Base-by-base conservation (phyloP, 352 stramenopile genomes). In the Pythium grandisporangium region DNA sequence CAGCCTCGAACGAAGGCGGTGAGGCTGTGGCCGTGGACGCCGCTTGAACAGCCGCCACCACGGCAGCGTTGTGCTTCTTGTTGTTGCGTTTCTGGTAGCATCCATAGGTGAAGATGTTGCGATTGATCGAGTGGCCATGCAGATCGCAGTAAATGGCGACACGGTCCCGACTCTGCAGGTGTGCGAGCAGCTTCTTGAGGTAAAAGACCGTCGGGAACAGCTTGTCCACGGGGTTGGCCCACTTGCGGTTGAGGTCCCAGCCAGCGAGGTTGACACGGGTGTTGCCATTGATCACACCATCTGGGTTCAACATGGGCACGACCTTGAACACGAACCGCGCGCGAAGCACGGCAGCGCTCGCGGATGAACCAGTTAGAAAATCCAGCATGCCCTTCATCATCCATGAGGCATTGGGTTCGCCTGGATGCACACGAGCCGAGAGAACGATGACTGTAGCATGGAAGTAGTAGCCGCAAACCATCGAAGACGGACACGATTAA, bases 351-450 rank as follows among this genome's bases (percentile, higher is more conserved):
- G 52, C 50, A 0, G 88, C 85, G 2, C 66, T 80, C 5, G 51
- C 67, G 7, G 64, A 73, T 1, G 62, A n/a, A 1, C 78, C 66
- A 4, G 79, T 91, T 22, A 97, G 61, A 52, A 92, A 95, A 34
- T 92, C 66, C n/a, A 97, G 48, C 58, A 96, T 81, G n/a, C 88
- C 88, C 39, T 96, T 74, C 79, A 96, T 95, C 63, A 97, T 92
- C 70, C 80, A 97, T 37, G 72, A 93, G 26, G 75, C 81, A 52
- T 94, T 94, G 4, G 79, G 65, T 47, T 96, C 87, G 5, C 84
- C 84, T 0, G 87, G 86, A 42, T 96, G 87, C 2, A 96, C 84
- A n/a, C 87, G 58, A 2, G 76, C 80, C 3, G 73, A 88, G 24
- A 96, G 27, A n/a, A 96, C 73, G 25, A 95, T 84, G 14, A 85